phyloP scores from a whole-genome alignment of 768 basidiomycete genomes.

The Suillus fuscotomentosus region DNA sequence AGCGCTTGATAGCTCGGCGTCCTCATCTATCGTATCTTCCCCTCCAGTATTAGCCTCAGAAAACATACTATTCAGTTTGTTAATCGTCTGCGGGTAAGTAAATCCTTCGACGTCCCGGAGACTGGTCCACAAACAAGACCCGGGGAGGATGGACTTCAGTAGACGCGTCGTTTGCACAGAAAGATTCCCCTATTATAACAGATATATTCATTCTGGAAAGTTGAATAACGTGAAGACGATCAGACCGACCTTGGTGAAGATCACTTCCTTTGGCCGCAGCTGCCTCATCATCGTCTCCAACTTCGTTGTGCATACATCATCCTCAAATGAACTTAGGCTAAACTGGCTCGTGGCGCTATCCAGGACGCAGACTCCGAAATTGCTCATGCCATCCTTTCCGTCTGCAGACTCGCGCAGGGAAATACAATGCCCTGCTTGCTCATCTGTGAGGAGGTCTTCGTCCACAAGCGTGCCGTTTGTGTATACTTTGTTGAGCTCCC shows the following conservation, averaged over 20 bases:
- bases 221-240: background rate
- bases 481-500: conserved; percentile 92
- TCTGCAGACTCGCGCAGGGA: conserved; percentile 67
- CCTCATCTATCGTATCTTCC: conserved; percentile 47
- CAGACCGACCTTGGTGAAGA: conserved; percentile 76
- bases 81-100: conserved; percentile 65
- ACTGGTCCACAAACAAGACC: conserved; percentile 85
- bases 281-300: conserved; percentile 93
- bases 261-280: conserved; percentile 85
- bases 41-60: conserved; percentile 33
- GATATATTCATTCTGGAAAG: background rate
- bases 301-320: conserved; percentile 90
- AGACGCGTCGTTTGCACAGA: conserved; percentile 81
- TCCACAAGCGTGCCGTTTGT: conserved; percentile 97
- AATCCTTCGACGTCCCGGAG: conserved; percentile 84
- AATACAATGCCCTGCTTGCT: conserved; percentile 94
- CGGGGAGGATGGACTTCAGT: conserved; percentile 77
- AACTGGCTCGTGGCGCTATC: conserved; percentile 97
- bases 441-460: conserved; percentile 81
- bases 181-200: conserved; percentile 66
- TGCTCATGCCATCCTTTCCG: conserved; percentile 39
- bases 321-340: conserved; percentile 84
- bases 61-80: conserved; percentile 68
- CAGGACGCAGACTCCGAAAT: conserved; percentile 87
- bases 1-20: conserved; percentile 30